phyloP scores from a whole-genome alignment of 2,329 filamentous ascomycete species.

The Oidium heveae region DNA sequence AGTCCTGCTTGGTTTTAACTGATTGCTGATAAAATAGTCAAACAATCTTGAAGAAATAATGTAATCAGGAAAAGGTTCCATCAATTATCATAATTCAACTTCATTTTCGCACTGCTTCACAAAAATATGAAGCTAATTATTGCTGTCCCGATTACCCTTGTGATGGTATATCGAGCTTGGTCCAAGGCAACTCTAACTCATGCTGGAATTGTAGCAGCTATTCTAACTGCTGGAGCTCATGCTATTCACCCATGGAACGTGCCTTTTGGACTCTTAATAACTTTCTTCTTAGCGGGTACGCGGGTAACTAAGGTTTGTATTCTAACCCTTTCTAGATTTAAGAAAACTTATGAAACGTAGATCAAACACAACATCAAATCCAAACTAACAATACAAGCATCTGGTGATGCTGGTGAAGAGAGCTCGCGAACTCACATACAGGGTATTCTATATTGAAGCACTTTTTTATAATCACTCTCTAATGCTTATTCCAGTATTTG shows the following conservation, averaged over 20 bases:
- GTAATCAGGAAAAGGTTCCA: too few relatives aligned
- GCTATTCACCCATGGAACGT: conserved; percentile 81
- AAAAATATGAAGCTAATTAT: conserved; percentile 29
- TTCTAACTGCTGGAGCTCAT: conserved; percentile 51
- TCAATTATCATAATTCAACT: too few relatives aligned
- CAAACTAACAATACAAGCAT: conserved; percentile 50
- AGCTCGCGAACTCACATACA: conserved; percentile 65
- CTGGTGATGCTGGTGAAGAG: conserved; percentile 51
- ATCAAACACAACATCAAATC: conserved; percentile 75
- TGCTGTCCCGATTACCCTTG: conserved; percentile 30
- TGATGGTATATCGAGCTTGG: conserved; percentile 40
- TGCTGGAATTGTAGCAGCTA: conserved; percentile 44
- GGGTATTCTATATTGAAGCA: conserved; percentile 17
- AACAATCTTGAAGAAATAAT: too few relatives aligned
- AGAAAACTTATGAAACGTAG: conserved; percentile 18
- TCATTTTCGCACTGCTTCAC: too few relatives aligned
- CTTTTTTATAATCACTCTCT: background rate
- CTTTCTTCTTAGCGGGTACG: conserved; percentile 75
- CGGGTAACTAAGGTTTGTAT: conserved; percentile 48
- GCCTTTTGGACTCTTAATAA: conserved; percentile 60
- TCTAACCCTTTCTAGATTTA: background rate
- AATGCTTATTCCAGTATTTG: conserved; percentile 30
- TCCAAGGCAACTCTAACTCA: conserved; percentile 57
- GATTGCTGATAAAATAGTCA: too few relatives aligned
- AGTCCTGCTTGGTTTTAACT: too few relatives aligned